These are phyloP conservation scores for Neurospora tetrasperma DNA, from an alignment of 495 filamentous ascomycete genomes.

Conservation along the genomic window DNA sequence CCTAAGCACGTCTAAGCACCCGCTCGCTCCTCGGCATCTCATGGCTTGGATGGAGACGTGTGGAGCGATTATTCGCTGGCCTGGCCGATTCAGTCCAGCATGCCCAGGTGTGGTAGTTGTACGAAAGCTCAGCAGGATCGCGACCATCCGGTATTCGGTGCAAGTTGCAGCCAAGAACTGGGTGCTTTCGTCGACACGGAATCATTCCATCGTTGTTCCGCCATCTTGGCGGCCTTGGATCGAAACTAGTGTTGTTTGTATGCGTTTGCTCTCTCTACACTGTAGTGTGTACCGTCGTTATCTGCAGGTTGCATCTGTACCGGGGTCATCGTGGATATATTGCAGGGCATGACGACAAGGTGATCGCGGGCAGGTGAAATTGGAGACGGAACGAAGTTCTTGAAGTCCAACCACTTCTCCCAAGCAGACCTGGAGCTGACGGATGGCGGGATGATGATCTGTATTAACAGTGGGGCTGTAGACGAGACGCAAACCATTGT, in stretches of 20 bases:
- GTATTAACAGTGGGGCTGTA: neutral
- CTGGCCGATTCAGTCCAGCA: neutral
- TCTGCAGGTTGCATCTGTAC: too few species aligned
- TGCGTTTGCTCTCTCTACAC: neutral
- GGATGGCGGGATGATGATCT: neutral
- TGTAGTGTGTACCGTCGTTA: too few species aligned
- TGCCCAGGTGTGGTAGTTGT: neutral
- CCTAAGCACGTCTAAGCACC: neutral
- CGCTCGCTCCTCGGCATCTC: neutral
- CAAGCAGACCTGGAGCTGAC: neutral
- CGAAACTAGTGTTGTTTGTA: neutral
- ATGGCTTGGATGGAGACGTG: constrained; percentile 14
- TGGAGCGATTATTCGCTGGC: constrained; percentile 16
- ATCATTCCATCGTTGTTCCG: neutral
- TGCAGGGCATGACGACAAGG: neutral
- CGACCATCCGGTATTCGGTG: neutral
- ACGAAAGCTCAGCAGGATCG: neutral
- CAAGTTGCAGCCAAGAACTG: neutral
- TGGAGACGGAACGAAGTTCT: neutral
- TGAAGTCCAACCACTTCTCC: neutral
- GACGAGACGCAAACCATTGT: neutral
- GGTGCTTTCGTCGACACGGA: neutral
- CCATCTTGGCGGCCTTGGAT: neutral
- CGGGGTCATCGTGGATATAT: neutral
- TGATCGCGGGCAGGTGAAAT: neutral